These are phyloP conservation scores for Zanthoxylum bungeanum DNA, from an alignment of 345 rosid species.

Conservation along the genomic window DNA sequence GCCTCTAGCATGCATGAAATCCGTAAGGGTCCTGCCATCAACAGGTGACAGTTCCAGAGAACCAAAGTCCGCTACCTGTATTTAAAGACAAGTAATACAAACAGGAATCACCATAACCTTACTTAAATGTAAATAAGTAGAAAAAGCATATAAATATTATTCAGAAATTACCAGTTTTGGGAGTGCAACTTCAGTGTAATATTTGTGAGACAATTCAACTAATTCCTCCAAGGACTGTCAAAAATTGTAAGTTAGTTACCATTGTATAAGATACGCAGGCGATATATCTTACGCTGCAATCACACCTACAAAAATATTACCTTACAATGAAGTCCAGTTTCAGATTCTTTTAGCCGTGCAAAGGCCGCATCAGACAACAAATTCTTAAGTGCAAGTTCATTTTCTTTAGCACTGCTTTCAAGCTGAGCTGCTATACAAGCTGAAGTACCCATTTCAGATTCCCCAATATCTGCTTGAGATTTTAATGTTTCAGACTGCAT, in stretches of 20 bases:
- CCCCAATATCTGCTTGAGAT: conserved; percentile 37
- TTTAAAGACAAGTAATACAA: conserved; percentile 21
- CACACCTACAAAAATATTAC: conserved; percentile 32
- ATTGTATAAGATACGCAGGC: conserved; percentile 8
- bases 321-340: conserved; percentile 93
- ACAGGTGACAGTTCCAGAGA: conserved; percentile 98
- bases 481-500: conserved; percentile 35
- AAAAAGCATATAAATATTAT: conserved; percentile 6
- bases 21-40: conserved; percentile 97
- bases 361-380: conserved; percentile 77
- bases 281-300: conserved; percentile 12
- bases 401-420: conserved; percentile 43
- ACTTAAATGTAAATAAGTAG: conserved; percentile 5
- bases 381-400: conserved; percentile 54
- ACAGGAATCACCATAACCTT: conserved; percentile 16
- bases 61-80: conserved; percentile 98
- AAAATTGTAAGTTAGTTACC: conserved; percentile 32
- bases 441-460: conserved; percentile 34
- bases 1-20: conserved; percentile 99
- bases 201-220: conserved; percentile 72
- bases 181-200: conserved; percentile 87
- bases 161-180: conserved; percentile 77
- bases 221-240: conserved; percentile 81
- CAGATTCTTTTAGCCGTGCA: conserved; percentile 73
- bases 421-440: conserved; percentile 48